These are phyloP conservation scores for Carex littledalei DNA, from an alignment of 176 grass and related monocot species.

Conservation along the genomic window DNA sequence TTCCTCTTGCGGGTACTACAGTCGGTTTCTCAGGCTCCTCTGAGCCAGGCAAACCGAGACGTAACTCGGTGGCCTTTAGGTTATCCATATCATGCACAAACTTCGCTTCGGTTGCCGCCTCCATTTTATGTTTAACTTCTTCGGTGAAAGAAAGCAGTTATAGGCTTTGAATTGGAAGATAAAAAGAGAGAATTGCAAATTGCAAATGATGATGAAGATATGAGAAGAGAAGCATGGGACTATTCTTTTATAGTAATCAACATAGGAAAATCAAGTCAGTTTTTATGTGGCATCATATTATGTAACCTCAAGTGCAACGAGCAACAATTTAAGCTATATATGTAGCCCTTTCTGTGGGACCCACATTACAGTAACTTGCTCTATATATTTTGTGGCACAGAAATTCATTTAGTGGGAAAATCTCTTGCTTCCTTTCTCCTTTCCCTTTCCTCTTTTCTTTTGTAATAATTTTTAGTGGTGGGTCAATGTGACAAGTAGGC, in stretches of 20 bases:
- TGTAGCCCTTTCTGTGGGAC: background rate
- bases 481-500: slow-evolving; percentile 20
- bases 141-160: background rate
- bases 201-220: slow-evolving; percentile 1
- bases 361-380: background rate
- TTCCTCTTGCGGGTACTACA: background rate
- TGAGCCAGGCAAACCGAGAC: slow-evolving; percentile 78
- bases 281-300: background rate
- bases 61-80: slow-evolving; percentile 81
- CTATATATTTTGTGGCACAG: background rate
- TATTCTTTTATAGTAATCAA: slow-evolving; percentile 13
- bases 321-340: background rate
- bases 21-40: background rate
- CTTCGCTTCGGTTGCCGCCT: slow-evolving; percentile 20
- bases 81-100: slow-evolving; percentile 36
- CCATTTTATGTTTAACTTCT: slow-evolving; percentile 32
- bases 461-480: background rate
- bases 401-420: background rate
- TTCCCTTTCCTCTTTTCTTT: background rate
- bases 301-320: background rate
- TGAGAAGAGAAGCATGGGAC: slow-evolving; percentile 13
- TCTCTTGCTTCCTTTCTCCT: background rate
- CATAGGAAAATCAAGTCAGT: background rate
- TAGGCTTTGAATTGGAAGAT: too few relatives aligned
- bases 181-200: background rate